Percentiles rank a stretch among this genome's conserved stretches.
Conservation (phyloP, 495 filamentous ascomycete genomes). For the Diplogelasinospora grovesii region DNA sequence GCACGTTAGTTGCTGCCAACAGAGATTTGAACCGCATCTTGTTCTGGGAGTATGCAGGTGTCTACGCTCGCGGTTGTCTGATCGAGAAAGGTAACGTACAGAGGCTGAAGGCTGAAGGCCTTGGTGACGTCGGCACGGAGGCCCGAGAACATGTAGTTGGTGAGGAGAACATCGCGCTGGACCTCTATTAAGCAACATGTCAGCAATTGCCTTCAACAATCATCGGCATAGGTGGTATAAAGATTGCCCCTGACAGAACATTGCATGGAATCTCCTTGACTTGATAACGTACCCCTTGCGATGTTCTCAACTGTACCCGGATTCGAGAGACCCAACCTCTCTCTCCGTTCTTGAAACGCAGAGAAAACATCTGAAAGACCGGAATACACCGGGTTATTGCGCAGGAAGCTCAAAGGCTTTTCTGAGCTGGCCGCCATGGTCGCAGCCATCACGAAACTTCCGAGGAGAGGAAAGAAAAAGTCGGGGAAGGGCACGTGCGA, state of each 20-base stretch:
- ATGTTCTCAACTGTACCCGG: slow-evolving; percentile 91
- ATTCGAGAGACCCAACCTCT: slow-evolving; percentile 79
- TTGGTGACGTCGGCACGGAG: slow-evolving; percentile 94
- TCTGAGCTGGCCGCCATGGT: slow-evolving; percentile 40
- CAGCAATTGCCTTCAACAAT: slow-evolving; percentile 8
- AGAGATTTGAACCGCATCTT: not conserved
- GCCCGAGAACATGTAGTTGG: slow-evolving; percentile 91
- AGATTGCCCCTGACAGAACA: not conserved
- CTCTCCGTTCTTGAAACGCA: slow-evolving; percentile 78
- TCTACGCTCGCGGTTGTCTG: not conserved
- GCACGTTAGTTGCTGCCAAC: slow-evolving; percentile 4
- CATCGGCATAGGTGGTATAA: not conserved
- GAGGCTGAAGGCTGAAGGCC: slow-evolving; percentile 80
- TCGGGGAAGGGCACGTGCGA: slow-evolving; percentile 4
- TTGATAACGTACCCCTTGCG: slow-evolving; percentile 42
- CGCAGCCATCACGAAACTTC: slow-evolving; percentile 18
- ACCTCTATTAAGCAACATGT: slow-evolving; percentile 52
- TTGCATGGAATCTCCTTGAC: not conserved
- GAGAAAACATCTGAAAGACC: slow-evolving; percentile 70
- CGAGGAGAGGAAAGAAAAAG: slow-evolving; percentile 11
- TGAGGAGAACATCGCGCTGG: slow-evolving; percentile 87
- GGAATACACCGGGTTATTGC: slow-evolving; percentile 62
- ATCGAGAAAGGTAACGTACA: slow-evolving; percentile 37
- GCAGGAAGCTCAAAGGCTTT: slow-evolving; percentile 59
- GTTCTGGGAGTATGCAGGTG: not conserved